Evolutionary conservation across 208 protist genomes (phyloP), one percentile per base, ranked within the genome.

Genomic region (Histomonas meleagridis): DNA sequence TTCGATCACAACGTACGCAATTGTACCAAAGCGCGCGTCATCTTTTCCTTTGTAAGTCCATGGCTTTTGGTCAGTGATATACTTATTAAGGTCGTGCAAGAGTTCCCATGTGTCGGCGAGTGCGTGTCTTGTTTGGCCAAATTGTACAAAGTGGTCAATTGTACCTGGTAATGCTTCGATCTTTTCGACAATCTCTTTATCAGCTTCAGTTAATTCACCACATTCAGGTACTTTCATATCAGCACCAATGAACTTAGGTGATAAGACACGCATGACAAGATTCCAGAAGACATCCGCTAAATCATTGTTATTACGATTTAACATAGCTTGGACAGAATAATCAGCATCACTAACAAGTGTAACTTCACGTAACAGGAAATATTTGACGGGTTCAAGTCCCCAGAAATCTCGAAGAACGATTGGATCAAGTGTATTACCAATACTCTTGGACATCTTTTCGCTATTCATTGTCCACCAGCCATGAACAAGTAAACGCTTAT

Each of bases 341-440:
- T 98, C 97, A 40, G 96, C 96, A 93, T 98, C 97, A 70, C 97
- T 94, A n/a, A 95, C 95, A 48, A 98, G 96, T 90, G 96, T 95
- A 23, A 96, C 95, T 92, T 98, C 97, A n/a, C 96, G 95, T 49
- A 98, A 92, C 16, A 99, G 92, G 92, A 98, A 98, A 94, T 97
- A 98, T 92, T 97, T 96, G 35, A 98, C 93, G 5, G 96, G 94
- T 93, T 98, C 97, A 23, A 65, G n/a, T 21, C 91, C 91, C 57
- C 91, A 81, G 48, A 92, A 86, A 26, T 81, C 35, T 43, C 26
- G 48, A 5, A 81, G 43, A n/a, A 51, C 43, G 18, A 81, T 81
- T 81, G 97, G 97, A 76, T 97, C 96, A 91, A 99, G 96, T 40
- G 96, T 96, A 93, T 99, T 99, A 62, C 98, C 97, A 90, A 98